Base-by-base conservation (phyloP, 2,329 filamentous ascomycete species). In the Fusarium begoniae region DNA sequence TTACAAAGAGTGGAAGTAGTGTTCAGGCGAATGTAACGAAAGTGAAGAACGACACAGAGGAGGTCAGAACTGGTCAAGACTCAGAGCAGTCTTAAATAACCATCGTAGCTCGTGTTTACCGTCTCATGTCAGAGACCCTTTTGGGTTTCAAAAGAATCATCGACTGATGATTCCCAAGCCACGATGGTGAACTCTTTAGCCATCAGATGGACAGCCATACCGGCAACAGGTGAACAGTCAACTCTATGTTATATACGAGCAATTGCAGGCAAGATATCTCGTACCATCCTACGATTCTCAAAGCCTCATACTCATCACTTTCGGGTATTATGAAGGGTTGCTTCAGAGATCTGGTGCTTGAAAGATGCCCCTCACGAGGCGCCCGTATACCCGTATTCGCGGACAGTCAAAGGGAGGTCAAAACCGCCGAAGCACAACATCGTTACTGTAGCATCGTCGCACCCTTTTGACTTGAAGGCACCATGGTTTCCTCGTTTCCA, bases 301-400 rank as follows among this genome's bases (percentile, higher is more conserved):
- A 44, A 41, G 26, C 26, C 22, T 28, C 28, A 30, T 37, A 37
- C 28, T 58, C 45, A 45, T 32, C 28, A 58, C n/a, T 55, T 50
- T 22, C 53, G 13, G 26, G 38, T 45, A 48, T 35, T 55, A 26
- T 20, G 37, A 8, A 17, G n/a, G 30, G n/a, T 17, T 28, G 41
- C 30, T 26, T 58, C 22, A n/a, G 35, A 37, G n/a, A 37, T 37
- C 24, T 58, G 40, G 26, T 35, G 2, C 28, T 51, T 32, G 24
- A 69, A 26, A 32, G 28, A 35, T 61, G 22, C 66, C 70, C 70
- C 61, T 63, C 70, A 60, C 48, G 40, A 60, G 67, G 56, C 59
- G 43, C 35, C 43, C n/a, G 37, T 35, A 20, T 51, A n/a, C 15
- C 30, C 24, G 30, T 15, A 32, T 28, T 13, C 18, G 44, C 30